Evolutionary conservation across 2,329 filamentous ascomycete species (phyloP), one percentile per base, ranked within the genome.

Genomic region (Claviceps capensis): DNA sequence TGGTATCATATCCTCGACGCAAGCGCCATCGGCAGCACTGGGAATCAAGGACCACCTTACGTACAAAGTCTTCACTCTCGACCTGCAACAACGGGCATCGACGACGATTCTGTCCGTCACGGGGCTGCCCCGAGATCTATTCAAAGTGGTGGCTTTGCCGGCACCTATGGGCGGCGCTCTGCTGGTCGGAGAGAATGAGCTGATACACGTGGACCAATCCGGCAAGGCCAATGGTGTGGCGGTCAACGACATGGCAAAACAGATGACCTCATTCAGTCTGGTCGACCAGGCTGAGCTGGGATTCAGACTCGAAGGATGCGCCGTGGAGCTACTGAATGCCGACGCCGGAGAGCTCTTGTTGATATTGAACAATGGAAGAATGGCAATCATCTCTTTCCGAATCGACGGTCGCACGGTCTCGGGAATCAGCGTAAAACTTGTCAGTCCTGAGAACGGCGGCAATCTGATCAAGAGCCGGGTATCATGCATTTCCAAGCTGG

Each of bases 161-260:
- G 76, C 85, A 5, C 91, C 91, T 1, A 83, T 97, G 42, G 93
- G 93, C 23, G 93, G 93, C 44, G 87, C 89, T 40, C 72, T 98
- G 16, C 76, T 98, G 16, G 72, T 97, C 19, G 94, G 93, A 30
- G 77, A 79, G 47, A 97, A 98, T 63, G 89, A 96, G 63, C 69
- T 98, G 55, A 86, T 98, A 54, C 93, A 98, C 65, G 82, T 98
- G 57, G 91, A 97, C 63, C 93, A 98, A 72, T 88, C 88, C 11
- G 93, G 93, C 34, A 96, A 95, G 66, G 80, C 89, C 13, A 95
- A 88, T 61, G 91, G 89, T 2, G 85, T 97, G 53, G 91, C 86
- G 4, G 87, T 98, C 57, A 98, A 98, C 62, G 79, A 88, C 37
- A 94, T 95, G 69, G 85, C 90, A 4, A 88, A 83, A 64, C 80